These are phyloP conservation scores for Paramecium caudatum DNA, from an alignment of 73 alveolate species.

Conservation along the genomic window DNA sequence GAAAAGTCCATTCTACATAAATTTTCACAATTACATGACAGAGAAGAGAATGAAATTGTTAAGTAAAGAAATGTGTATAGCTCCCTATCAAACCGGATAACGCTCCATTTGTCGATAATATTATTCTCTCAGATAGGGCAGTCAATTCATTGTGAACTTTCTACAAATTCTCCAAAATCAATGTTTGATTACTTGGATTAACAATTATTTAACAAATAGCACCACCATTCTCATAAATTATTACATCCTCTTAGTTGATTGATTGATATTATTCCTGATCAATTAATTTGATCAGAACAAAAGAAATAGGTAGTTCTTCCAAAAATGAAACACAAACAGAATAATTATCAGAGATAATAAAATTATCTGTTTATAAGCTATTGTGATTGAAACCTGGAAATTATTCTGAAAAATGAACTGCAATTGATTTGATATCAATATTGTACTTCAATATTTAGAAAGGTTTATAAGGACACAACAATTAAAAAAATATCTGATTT, in stretches of 20 bases:
- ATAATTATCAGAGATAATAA: background rate
- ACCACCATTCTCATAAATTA: conserved; percentile 8
- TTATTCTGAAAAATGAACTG: background rate
- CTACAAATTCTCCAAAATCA: background rate
- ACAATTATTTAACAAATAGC: conserved; percentile 21
- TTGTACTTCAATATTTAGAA: conserved; percentile 43
- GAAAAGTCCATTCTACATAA: conserved; percentile 53
- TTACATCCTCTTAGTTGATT: conserved; percentile 6
- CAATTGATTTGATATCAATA: conserved; percentile 7
- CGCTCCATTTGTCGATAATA: conserved; percentile 31
- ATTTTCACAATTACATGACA: background rate
- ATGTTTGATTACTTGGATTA: background rate
- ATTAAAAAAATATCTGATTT: background rate
- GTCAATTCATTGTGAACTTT: background rate
- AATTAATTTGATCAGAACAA: background rate
- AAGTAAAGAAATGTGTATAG: background rate
- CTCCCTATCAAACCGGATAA: conserved; percentile 53
- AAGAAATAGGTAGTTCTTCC: background rate
- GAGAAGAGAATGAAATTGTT: background rate
- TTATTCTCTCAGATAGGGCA: conserved; percentile 23
- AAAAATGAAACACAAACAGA: conserved; percentile 18
- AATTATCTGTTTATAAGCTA: background rate
- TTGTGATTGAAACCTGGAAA: conserved; percentile 21
- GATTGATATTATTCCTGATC: background rate
- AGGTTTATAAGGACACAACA: conserved; percentile 62